Conservation (phyloP, 495 filamentous ascomycete genomes). For the Penicillium egyptiacum region DNA sequence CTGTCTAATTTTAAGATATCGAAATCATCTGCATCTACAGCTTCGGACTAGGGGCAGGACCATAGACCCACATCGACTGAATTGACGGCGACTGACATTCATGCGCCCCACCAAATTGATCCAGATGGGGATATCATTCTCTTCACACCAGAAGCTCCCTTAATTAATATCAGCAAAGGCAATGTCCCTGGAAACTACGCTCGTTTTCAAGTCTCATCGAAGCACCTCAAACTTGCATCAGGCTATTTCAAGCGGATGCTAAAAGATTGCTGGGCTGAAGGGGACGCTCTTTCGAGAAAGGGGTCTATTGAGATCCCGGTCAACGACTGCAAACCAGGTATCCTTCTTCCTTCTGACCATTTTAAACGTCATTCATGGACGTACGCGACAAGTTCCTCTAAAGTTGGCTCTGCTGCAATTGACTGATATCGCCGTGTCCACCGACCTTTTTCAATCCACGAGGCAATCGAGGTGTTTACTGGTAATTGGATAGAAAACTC, state of each 20-base stretch:
- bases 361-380: conserved; percentile 3
- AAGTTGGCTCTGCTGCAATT: not conserved
- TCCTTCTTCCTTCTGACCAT: not conserved
- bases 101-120: not conserved
- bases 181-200: not conserved
- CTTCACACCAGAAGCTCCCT: not conserved
- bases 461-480: not conserved
- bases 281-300: not conserved
- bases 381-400: not conserved
- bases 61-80: not conserved
- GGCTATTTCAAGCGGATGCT: not conserved
- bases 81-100: not conserved
- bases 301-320: not conserved
- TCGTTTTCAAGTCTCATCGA: conserved; percentile 4
- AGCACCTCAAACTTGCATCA: not conserved
- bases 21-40: not conserved
- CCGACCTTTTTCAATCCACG: conserved; percentile 4
- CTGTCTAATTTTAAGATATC: not conserved
- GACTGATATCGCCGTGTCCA: not conserved
- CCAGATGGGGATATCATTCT: conserved; percentile 2
- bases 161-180: not conserved
- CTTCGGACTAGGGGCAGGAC: not conserved
- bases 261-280: not conserved
- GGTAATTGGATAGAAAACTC: not conserved
- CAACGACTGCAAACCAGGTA: not conserved